Conservation (phyloP, 345 rosid species). For the Kernera saxatilis region DNA sequence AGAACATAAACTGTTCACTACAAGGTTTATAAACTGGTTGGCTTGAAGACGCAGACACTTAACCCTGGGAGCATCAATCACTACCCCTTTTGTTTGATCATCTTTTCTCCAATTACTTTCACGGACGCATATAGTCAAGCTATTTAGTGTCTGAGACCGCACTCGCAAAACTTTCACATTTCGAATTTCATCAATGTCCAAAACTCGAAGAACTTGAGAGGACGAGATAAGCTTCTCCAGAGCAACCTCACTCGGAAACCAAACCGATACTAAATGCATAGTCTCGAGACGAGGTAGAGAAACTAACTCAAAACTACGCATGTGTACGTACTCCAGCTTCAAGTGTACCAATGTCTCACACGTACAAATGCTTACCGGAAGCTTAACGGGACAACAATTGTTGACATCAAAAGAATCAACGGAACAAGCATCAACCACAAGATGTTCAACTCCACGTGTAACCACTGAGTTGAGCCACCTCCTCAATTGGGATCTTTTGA, state of each 20-base stretch:
- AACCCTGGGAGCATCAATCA: background rate
- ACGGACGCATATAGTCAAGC: background rate
- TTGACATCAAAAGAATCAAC: too few relatives aligned
- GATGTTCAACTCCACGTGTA: background rate
- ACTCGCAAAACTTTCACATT: background rate
- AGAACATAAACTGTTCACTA: background rate
- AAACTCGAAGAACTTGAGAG: background rate
- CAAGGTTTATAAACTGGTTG: background rate
- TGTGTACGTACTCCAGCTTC: background rate
- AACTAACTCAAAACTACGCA: background rate
- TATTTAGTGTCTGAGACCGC: background rate
- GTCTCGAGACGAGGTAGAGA: background rate
- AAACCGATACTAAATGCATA: background rate
- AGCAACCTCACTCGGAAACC: too few relatives aligned
- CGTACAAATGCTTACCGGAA: background rate
- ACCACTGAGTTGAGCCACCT: too few relatives aligned
- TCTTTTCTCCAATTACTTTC: background rate
- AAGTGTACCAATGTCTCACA: constrained; percentile 3
- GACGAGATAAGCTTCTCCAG: background rate
- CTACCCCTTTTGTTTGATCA: background rate
- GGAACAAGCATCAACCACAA: too few relatives aligned
- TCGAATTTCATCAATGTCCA: background rate
- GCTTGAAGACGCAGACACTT: background rate
- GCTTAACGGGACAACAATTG: background rate
- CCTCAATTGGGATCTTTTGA: too few relatives aligned